phyloP scores from a whole-genome alignment of 805 yeast species.

The Candida morakotiae region DNA sequence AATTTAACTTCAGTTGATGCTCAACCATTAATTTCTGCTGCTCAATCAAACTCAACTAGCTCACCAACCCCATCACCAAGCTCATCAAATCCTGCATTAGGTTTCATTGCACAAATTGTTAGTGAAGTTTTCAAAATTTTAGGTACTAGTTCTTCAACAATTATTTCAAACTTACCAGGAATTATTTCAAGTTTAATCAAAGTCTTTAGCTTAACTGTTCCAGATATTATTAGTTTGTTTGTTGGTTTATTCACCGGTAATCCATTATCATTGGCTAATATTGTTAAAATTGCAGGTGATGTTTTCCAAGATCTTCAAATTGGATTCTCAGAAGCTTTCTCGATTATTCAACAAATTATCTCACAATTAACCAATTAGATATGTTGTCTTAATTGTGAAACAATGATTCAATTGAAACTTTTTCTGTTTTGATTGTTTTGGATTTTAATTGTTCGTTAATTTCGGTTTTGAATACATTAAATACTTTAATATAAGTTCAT shows the following conservation, averaged over 20 bases:
- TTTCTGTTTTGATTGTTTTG: too few species aligned
- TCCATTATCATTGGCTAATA: not conserved
- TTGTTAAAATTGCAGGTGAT: not conserved
- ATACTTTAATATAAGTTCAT: too few species aligned
- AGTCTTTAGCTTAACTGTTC: slow-evolving; percentile 1
- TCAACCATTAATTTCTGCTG: not conserved
- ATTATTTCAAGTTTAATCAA: not conserved
- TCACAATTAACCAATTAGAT: slow-evolving; percentile 1
- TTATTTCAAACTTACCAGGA: slow-evolving; percentile 1
- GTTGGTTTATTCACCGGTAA: slow-evolving; percentile 1
- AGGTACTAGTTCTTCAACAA: slow-evolving; percentile 1
- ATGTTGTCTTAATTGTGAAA: too few species aligned
- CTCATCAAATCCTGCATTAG: not conserved
- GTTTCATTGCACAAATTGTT: not conserved
- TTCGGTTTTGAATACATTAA: too few species aligned
- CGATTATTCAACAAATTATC: slow-evolving; percentile 1
- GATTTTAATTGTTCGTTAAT: too few species aligned
- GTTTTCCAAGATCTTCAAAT: not conserved
- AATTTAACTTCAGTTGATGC: not conserved
- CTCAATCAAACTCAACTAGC: not conserved
- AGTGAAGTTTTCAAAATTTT: slow-evolving; percentile 2
- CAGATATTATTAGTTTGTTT: slow-evolving; percentile 2
- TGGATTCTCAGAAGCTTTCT: not conserved
- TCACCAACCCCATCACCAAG: not conserved
- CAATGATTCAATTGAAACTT: too few species aligned